Evolutionary conservation across 352 stramenopile species (phyloP).

Genomic region (Globisporangium mamillatum): DNA sequence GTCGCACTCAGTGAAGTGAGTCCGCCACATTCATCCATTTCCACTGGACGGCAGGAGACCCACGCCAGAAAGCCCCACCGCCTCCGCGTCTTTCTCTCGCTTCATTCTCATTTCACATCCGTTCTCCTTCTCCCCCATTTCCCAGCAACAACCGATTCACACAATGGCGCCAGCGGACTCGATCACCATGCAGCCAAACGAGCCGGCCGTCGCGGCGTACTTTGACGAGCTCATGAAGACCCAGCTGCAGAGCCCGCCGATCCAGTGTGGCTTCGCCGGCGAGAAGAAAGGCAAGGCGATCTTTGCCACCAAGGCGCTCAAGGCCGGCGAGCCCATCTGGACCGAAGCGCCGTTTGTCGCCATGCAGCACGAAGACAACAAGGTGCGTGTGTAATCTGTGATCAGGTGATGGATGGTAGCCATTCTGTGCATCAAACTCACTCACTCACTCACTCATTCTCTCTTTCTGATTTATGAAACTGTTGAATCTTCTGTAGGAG

Average conservation of each 20-base stretch:
- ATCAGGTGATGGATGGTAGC: neutral
- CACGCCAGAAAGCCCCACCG: neutral
- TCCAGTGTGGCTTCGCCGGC: conserved; percentile 44
- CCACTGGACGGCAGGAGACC: conserved; percentile 3
- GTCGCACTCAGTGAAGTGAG: neutral
- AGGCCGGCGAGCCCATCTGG: conserved; percentile 60
- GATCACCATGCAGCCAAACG: conserved; percentile 40
- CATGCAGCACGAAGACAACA: conserved; percentile 79
- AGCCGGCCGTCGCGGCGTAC: conserved; percentile 47
- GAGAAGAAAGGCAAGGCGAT: conserved; percentile 76
- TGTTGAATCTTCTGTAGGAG: conserved; percentile 25
- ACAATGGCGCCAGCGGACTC: conserved; percentile 8
- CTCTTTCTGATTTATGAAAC: conserved; percentile 15
- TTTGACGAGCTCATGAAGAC: conserved; percentile 59
- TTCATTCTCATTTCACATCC: neutral
- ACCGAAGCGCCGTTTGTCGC: conserved; percentile 60
- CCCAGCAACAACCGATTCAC: neutral
- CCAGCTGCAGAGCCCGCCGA: conserved; percentile 47
- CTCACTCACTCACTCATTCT: conserved; percentile 3
- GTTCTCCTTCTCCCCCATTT: neutral
- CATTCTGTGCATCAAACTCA: neutral
- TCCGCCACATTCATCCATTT: conserved; percentile 9
- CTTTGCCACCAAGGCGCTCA: conserved; percentile 50
- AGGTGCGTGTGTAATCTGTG: conserved; percentile 22
- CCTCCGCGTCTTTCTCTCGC: neutral